Percentiles rank a stretch among this genome's conserved stretches.
phyloP scores from a whole-genome alignment of 352 stramenopile species.

The Pythium phragmitis region DNA sequence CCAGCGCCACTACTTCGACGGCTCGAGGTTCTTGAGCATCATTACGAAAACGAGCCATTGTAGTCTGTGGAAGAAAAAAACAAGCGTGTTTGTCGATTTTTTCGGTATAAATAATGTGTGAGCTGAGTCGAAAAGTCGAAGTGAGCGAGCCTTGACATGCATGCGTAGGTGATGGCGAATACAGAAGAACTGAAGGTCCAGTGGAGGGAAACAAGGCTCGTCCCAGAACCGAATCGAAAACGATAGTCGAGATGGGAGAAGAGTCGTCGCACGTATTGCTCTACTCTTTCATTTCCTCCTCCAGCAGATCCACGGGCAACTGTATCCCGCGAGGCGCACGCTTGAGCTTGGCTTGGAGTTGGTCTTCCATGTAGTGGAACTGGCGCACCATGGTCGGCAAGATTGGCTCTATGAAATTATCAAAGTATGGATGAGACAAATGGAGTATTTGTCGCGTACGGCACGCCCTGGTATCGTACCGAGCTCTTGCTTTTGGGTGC shows the following conservation, averaged over 20 bases:
- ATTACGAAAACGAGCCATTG: slow-evolving; percentile 40
- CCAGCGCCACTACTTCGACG: slow-evolving; percentile 42
- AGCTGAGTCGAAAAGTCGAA: not conserved
- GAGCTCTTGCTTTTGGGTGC: slow-evolving; percentile 72
- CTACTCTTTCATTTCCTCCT: slow-evolving; percentile 39
- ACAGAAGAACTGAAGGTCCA: not conserved
- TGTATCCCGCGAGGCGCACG: slow-evolving; percentile 47
- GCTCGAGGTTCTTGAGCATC: slow-evolving; percentile 46
- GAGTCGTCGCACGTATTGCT: not conserved
- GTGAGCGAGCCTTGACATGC: slow-evolving; percentile 9
- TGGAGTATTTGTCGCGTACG: not conserved
- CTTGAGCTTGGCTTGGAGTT: slow-evolving; percentile 63
- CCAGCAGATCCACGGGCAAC: slow-evolving; percentile 9
- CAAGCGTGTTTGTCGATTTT: slow-evolving; percentile 18
- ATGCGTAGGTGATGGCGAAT: not conserved
- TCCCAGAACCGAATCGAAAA: not conserved
- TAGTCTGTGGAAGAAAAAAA: not conserved
- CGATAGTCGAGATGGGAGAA: not conserved
- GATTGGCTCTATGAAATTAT: slow-evolving; percentile 49
- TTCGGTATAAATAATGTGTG: slow-evolving; percentile 39
- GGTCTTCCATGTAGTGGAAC: slow-evolving; percentile 78
- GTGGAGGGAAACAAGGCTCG: not conserved
- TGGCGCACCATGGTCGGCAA: slow-evolving; percentile 75
- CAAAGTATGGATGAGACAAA: not conserved
- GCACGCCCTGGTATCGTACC: slow-evolving; percentile 29